phyloP scores from a whole-genome alignment of 441 rosid genomes.

The Omphalea diandra region DNA sequence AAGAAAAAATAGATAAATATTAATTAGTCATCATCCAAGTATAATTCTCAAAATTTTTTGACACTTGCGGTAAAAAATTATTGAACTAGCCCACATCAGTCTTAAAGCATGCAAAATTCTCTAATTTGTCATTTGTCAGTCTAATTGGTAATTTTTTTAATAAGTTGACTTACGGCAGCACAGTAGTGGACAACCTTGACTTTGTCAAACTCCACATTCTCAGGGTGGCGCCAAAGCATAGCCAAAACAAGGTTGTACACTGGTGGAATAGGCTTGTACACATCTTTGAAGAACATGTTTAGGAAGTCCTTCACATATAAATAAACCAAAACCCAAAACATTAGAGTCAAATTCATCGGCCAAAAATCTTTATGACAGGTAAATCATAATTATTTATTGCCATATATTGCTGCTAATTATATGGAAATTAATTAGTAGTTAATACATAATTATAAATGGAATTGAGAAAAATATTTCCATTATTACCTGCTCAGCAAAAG shows the following conservation, averaged over 20 bases:
- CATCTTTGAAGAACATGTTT: slow-evolving; percentile 51
- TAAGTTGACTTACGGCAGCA: slow-evolving; percentile 45
- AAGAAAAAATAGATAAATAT: neutral
- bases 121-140: too few relatives aligned
- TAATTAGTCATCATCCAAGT: neutral
- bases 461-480: too few relatives aligned
- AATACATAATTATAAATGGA: too few relatives aligned
- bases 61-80: too few relatives aligned
- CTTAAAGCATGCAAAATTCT: too few relatives aligned
- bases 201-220: slow-evolving; percentile 43
- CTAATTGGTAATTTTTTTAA: too few relatives aligned
- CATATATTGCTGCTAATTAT: neutral
- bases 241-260: slow-evolving; percentile 61
- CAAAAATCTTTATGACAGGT: too few relatives aligned
- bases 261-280: slow-evolving; percentile 64
- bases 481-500: slow-evolving; percentile 82
- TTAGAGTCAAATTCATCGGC: neutral
- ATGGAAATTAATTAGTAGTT: too few relatives aligned
- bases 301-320: slow-evolving; percentile 51
- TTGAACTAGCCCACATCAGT: too few relatives aligned
- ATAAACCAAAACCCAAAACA: neutral
- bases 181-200: slow-evolving; percentile 71
- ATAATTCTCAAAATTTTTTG: too few relatives aligned
- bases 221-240: slow-evolving; percentile 87
- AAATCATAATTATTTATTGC: neutral